Evolutionary conservation across 371 early-diverging fungal genomes (phyloP).

Genomic region (Neoconidiobolus thromboides): DNA sequence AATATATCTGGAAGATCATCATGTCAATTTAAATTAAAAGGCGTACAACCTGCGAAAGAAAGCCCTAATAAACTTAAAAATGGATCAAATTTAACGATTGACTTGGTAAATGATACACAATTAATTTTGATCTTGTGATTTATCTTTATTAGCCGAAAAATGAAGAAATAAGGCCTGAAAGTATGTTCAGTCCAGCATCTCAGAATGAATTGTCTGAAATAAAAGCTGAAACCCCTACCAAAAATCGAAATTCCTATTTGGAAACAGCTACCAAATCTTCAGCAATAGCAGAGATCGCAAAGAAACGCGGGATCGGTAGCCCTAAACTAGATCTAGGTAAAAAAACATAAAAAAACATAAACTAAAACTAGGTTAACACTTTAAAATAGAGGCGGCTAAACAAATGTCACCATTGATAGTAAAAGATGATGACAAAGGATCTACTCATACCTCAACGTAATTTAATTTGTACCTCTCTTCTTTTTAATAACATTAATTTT

Average conservation of each 20-base stretch:
- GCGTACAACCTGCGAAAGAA: too few species aligned
- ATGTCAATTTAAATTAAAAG: too few species aligned
- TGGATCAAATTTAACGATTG: too few species aligned
- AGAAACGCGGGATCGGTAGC: neutral
- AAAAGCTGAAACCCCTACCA: neutral
- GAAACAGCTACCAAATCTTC: neutral
- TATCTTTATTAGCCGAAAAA: neutral
- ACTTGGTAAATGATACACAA: too few species aligned
- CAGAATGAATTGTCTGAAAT: slow-evolving; percentile 1
- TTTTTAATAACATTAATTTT: neutral
- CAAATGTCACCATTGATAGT: neutral
- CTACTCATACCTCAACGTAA: too few species aligned
- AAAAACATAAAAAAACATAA: neutral
- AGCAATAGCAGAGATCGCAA: neutral
- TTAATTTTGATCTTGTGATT: too few species aligned
- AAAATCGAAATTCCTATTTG: neutral
- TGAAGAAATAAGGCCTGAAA: slow-evolving; percentile 2
- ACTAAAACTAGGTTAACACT: too few species aligned
- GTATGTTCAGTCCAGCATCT: neutral
- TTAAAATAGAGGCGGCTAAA: neutral
- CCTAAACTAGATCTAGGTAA: neutral
- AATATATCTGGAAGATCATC: too few species aligned
- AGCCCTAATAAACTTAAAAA: too few species aligned
- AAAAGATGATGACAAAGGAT: neutral
- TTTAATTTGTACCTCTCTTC: neutral